Base-by-base conservation (phyloP, 2,329 filamentous ascomycete genomes). In the Fusarium haematococcum region DNA sequence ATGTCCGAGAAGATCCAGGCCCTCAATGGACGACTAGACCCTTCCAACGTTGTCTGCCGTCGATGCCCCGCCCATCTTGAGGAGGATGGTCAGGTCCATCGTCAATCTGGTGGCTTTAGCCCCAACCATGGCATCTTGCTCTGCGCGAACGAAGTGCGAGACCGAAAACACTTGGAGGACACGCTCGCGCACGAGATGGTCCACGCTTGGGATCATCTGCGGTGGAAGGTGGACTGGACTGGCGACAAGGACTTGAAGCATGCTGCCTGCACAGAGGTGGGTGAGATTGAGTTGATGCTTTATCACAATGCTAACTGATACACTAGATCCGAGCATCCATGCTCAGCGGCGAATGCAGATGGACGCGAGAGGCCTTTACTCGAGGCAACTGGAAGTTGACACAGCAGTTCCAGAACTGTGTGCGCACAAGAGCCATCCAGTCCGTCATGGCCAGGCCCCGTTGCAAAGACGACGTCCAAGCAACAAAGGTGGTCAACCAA, bases 111-210 rank as follows among this genome's bases (percentile, higher is more conserved):
- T 30, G 97, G 97, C 1, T 98, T 98, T 82, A 92, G 93, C 81
- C 92, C 95, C 1, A 88, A 93, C 60, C 93, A 95, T 81, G 97
- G 97, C 41, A 98, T 99, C 73, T 82, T 97, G 80, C 88, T 99
- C 25, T 99, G 97, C 84, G 95, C 97, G 61, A 99, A 99, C 84
- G 92, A 97, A 84, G 90, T 98, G 80, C 88, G 92, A 68, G 91
- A 95, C 80, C 87, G 91, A 67, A 91, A 92, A 35, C 95, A 98
- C 81, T 83, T 98, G 77, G 97, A 99, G 85, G 97, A 99, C 82
- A 98, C 95, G 13, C 86, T 99, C 79, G 92, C 95, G 32, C 97
- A 99, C 83, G 97, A 99, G 86, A 97, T 99, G 95, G 93, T 99
- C 63, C 97, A 99, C 83, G 95, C 95, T 1, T 98, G 95, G 88